phyloP scores from a whole-genome alignment of 192 early-diverging fungal species.

The Obelidium mucronatum region DNA sequence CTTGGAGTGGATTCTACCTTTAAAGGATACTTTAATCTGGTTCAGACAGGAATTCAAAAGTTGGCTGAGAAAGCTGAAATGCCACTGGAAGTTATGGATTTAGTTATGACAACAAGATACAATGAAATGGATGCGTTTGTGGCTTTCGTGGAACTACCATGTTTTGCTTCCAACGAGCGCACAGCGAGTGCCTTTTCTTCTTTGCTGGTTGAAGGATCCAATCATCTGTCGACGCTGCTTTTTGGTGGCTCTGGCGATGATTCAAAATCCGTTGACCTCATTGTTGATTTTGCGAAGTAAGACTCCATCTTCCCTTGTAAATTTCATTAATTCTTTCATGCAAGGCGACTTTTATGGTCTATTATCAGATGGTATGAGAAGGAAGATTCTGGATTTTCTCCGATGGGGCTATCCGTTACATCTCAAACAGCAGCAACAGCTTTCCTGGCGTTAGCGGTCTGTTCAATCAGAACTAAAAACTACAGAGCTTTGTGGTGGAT shows the following conservation, averaged over 20 bases:
- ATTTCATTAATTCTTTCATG: not conserved
- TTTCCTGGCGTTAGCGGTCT: slow-evolving; percentile 44
- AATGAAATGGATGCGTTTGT: slow-evolving; percentile 54
- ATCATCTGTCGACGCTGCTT: slow-evolving; percentile 42
- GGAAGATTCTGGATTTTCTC: slow-evolving; percentile 13
- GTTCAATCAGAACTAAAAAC: slow-evolving; percentile 35
- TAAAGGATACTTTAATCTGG: slow-evolving; percentile 53
- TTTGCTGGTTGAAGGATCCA: slow-evolving; percentile 50
- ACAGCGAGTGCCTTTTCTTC: slow-evolving; percentile 21
- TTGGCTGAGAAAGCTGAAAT: slow-evolving; percentile 62
- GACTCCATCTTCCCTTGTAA: not conserved
- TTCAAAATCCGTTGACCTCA: slow-evolving; percentile 16
- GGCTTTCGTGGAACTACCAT: slow-evolving; percentile 53
- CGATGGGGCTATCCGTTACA: slow-evolving; percentile 25
- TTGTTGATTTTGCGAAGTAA: slow-evolving; percentile 46
- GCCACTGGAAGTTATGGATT: slow-evolving; percentile 57
- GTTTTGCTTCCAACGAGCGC: slow-evolving; percentile 32
- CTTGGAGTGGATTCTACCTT: slow-evolving; percentile 54
- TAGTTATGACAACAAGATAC: slow-evolving; percentile 46
- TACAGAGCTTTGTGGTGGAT: slow-evolving; percentile 50
- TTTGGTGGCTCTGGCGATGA: slow-evolving; percentile 20
- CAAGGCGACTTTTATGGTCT: slow-evolving; percentile 54
- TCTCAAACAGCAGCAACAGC: slow-evolving; percentile 52
- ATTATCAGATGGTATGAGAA: slow-evolving; percentile 50
- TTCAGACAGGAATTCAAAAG: slow-evolving; percentile 55